Conservation (phyloP, 768 basidiomycete genomes). For the Omphalotus guepiniiformis region DNA sequence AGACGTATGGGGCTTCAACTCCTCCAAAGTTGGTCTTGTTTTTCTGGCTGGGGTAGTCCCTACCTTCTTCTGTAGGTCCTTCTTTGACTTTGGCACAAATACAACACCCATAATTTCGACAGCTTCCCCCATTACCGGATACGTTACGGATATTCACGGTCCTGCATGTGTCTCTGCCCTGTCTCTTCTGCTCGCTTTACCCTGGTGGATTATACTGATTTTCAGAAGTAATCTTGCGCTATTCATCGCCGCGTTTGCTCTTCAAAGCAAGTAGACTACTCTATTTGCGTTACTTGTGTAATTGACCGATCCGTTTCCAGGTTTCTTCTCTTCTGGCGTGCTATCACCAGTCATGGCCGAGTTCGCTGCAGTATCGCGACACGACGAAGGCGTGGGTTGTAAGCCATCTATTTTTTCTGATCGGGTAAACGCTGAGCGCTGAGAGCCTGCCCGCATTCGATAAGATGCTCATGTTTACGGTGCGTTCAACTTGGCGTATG, state of each 20-base stretch:
- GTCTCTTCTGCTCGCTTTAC: conserved; percentile 48
- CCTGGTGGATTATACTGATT: conserved; percentile 59
- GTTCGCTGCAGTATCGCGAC: conserved; percentile 54
- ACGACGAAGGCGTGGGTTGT: conserved; percentile 67
- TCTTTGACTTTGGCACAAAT: background rate
- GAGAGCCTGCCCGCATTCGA: conserved; percentile 3
- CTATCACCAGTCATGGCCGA: conserved; percentile 64
- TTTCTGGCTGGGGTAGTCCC: conserved; percentile 64
- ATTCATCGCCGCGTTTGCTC: conserved; percentile 44
- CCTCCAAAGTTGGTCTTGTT: conserved; percentile 58
- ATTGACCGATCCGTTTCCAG: conserved; percentile 27
- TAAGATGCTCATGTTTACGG: conserved; percentile 73
- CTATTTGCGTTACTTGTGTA: background rate
- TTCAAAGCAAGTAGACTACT: conserved; percentile 42
- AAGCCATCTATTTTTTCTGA: conserved; percentile 21
- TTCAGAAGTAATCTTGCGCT: conserved; percentile 41
- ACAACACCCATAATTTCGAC: background rate
- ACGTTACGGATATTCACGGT: conserved; percentile 51
- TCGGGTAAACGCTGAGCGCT: background rate
- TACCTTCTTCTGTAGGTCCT: conserved; percentile 53
- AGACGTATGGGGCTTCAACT: conserved; percentile 40
- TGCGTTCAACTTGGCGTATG: conserved; percentile 69
- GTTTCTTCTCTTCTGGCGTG: conserved; percentile 56
- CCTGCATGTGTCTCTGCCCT: conserved; percentile 48
- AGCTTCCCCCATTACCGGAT: conserved; percentile 63